Base-by-base conservation (phyloP, 192 early-diverging fungal genomes). In the Podila clonocystis region DNA sequence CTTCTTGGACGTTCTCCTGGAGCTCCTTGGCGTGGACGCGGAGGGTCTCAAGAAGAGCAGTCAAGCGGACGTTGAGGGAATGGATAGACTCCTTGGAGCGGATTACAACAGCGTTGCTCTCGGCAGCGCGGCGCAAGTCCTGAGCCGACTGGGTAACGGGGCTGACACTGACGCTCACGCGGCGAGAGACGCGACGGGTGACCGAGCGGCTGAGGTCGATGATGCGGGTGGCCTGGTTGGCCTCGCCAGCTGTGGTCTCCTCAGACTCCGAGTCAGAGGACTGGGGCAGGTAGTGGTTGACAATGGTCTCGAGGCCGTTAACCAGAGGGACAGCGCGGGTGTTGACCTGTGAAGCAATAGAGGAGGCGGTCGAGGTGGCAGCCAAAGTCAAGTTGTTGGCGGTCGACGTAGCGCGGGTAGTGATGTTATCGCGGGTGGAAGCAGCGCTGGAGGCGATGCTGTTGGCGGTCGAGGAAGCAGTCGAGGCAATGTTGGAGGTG, bases 331-430 rank as follows among this genome's bases (percentile, higher is more conserved):
- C 75, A 7, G 62, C 74, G 38, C 13, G 74, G 57, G 38, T 83
- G 52, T 62, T 70, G 61, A 71, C 88, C 82, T 36, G 82, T 63
- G 73, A 82, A 73, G 65, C 73, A 70, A 71, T 90, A 58, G 38
- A 87, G 31, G 31, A 73, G 45, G 50, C 82, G 19, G 68, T 82
- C 9, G 64, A 66, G 59, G 52, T 58, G 29, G 71, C 71, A 20
- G 57, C 20, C 5, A 65, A 68, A 29, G 76, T 61, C 58, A 79
- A 61, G 26, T 79, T 33, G 29, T 83, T 36, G 68, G 38, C 58
- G 15, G 62, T 73, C 28, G 50, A 57, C 5, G 29, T 63, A 22
- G 50, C 74, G 36, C 24, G 19, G 31, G 69, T 48, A 20, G 77
- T 72, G 66, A 82, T 82, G 31, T 68, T 65, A 4, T 83, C 62